A percentile compares a stretch with the other conserved stretches of the same genome.
These are phyloP conservation scores for Cryptococcus jaspeensis DNA, from an alignment of 1,284 basidiomycete species.

Conservation along the genomic window DNA sequence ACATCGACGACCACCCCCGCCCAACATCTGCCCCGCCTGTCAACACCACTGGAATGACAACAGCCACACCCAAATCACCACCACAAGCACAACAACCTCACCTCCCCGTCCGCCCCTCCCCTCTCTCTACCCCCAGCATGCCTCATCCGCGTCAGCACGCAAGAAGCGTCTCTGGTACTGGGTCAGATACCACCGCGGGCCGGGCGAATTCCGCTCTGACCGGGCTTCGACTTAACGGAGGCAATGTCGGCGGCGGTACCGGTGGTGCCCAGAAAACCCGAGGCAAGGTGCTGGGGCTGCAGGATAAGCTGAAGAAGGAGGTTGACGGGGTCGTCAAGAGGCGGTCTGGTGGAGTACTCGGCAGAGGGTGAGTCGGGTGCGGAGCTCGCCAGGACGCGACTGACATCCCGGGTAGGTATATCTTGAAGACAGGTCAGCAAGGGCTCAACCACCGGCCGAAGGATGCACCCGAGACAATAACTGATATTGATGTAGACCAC, in stretches of 20 bases:
- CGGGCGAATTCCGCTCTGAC: not conserved
- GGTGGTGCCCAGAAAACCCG: constrained; percentile 10
- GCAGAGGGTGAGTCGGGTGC: constrained; percentile 57
- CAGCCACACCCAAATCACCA: constrained; percentile 9
- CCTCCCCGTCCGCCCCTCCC: constrained; percentile 11
- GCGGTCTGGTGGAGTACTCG: constrained; percentile 80
- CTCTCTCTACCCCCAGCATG: constrained; percentile 6
- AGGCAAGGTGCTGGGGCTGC: constrained; percentile 32
- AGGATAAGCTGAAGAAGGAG: constrained; percentile 38
- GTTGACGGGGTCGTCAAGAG: constrained; percentile 73
- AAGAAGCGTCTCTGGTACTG: constrained; percentile 7
- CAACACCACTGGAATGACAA: not conserved
- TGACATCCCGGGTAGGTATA: constrained; percentile 60
- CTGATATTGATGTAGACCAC: constrained; percentile 58
- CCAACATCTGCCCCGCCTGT: not conserved
- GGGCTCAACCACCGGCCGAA: constrained; percentile 2
- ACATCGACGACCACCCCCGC: too few relatives aligned
- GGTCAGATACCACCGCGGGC: constrained; percentile 8
- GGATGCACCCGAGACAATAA: constrained; percentile 5
- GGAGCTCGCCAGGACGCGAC: not conserved
- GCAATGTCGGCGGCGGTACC: not conserved
- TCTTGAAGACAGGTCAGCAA: constrained; percentile 72
- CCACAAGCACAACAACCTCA: constrained; percentile 6
- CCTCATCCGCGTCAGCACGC: not conserved
- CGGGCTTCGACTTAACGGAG: constrained; percentile 3